These are phyloP conservation scores for Pythium insidiosum DNA, from an alignment of 352 stramenopile genomes.

Conservation along the genomic window DNA sequence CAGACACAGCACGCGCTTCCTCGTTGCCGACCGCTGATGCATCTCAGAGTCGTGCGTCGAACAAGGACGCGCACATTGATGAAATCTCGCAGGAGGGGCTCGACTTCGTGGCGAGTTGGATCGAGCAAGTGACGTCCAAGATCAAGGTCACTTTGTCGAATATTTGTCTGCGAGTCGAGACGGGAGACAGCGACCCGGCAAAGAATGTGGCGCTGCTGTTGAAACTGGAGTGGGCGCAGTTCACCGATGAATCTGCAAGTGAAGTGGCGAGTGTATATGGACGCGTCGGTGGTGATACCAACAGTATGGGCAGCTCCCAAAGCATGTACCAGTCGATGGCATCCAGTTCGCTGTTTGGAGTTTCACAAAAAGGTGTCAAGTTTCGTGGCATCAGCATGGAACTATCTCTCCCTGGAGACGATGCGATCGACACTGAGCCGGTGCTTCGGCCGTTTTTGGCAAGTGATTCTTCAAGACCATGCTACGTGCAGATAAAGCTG, in stretches of 20 bases:
- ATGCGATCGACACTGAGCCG: constrained; percentile 20
- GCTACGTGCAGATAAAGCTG: constrained; percentile 80
- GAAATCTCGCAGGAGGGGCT: constrained; percentile 84
- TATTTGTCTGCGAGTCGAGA: constrained; percentile 74
- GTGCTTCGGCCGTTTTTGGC: constrained; percentile 46
- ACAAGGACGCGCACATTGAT: constrained; percentile 38
- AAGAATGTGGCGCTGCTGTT: constrained; percentile 66
- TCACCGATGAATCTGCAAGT: constrained; percentile 75
- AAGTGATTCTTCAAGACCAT: constrained; percentile 52
- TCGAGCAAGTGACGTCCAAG: constrained; percentile 86
- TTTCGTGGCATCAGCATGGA: constrained; percentile 80
- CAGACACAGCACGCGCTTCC: background rate
- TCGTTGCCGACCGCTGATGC: background rate
- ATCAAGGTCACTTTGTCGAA: constrained; percentile 87
- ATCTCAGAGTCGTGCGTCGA: background rate
- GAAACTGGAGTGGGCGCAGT: constrained; percentile 72
- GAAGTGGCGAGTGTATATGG: constrained; percentile 72
- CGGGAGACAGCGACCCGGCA: constrained; percentile 29
- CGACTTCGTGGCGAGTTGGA: constrained; percentile 87
- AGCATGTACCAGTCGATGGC: constrained; percentile 71
- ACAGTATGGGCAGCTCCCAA: constrained; percentile 5
- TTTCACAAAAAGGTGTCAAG: constrained; percentile 81
- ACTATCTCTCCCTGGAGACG: constrained; percentile 48
- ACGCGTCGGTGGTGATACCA: constrained; percentile 7
- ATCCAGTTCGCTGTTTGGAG: constrained; percentile 69